These are phyloP conservation scores for Mortierella sp. DNA, from an alignment of 371 early-diverging fungal species.

Conservation along the genomic window DNA sequence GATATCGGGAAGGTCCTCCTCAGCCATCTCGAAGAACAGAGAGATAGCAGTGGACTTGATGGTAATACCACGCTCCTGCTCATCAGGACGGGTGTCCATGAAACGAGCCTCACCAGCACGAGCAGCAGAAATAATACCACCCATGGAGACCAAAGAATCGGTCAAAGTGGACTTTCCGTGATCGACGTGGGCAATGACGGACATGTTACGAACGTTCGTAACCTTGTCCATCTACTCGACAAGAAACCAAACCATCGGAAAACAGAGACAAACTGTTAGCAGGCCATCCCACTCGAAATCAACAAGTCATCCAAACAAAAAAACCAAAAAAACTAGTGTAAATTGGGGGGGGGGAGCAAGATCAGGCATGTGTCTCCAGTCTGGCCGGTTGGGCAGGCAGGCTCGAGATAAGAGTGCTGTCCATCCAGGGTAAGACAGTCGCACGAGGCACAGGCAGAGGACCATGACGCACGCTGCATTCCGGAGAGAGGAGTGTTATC, in stretches of 20 bases:
- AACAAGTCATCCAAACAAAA: too few species aligned
- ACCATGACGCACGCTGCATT: too few species aligned
- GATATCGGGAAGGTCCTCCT: constrained; percentile 87
- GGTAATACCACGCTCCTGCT: constrained; percentile 99
- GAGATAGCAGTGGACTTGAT: constrained; percentile 99
- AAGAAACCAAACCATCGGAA: not conserved
- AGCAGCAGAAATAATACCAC: constrained; percentile 97
- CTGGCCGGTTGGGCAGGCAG: too few species aligned
- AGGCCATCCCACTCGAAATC: too few species aligned
- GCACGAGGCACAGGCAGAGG: too few species aligned
- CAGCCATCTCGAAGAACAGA: constrained; percentile 94
- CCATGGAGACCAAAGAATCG: constrained; percentile 97
- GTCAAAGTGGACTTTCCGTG: constrained; percentile 96
- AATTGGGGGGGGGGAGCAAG: too few species aligned
- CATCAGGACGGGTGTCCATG: constrained; percentile 98
- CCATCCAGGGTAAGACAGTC: too few species aligned
- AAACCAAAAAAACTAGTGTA: too few species aligned
- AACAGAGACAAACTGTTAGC: too few species aligned
- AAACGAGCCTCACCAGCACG: constrained; percentile 97
- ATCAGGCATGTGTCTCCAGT: too few species aligned
- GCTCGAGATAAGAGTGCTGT: too few species aligned
- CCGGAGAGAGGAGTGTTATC: too few species aligned
- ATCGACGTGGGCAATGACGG: constrained; percentile 99
- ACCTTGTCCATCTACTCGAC: constrained; percentile 54
- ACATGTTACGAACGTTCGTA: constrained; percentile 99